phyloP scores from a whole-genome alignment of 192 early-diverging fungal genomes.

The Jimgerdemannia flammicorona region DNA sequence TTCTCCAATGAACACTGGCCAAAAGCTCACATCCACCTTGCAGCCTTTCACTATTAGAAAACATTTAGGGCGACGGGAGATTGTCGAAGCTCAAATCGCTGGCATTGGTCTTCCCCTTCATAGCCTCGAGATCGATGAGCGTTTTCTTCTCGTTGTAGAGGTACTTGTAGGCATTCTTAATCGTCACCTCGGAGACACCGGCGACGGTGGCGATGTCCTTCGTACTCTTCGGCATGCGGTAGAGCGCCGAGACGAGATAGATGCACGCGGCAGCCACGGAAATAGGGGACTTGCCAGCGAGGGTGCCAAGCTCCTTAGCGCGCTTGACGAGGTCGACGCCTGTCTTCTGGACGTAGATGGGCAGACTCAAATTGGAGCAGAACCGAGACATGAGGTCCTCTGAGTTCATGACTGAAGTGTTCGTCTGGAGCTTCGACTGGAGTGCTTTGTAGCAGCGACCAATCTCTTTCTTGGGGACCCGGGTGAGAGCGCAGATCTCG shows the following conservation, averaged over 20 bases:
- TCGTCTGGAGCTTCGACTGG: slow-evolving; percentile 52
- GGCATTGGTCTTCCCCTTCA: slow-evolving; percentile 33
- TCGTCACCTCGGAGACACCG: slow-evolving; percentile 91
- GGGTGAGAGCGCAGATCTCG: slow-evolving; percentile 86
- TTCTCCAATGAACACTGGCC: no score
- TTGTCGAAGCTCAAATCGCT: slow-evolving; percentile 33
- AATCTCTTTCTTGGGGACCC: slow-evolving; percentile 93
- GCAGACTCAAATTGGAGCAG: slow-evolving; percentile 70
- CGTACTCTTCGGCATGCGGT: slow-evolving; percentile 60
- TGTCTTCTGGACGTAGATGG: slow-evolving; percentile 61
- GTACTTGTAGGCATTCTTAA: slow-evolving; percentile 80
- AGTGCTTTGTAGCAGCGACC: slow-evolving; percentile 77
- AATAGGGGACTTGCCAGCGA: slow-evolving; percentile 90
- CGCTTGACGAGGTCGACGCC: slow-evolving; percentile 66
- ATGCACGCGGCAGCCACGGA: slow-evolving; percentile 91
- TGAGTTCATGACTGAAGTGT: slow-evolving; percentile 60
- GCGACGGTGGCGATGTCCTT: slow-evolving; percentile 79
- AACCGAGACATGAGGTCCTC: slow-evolving; percentile 80
- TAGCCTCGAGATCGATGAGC: slow-evolving; percentile 43
- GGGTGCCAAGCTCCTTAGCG: slow-evolving; percentile 74
- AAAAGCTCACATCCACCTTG: no score
- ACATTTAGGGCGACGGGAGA: slow-evolving; percentile 31
- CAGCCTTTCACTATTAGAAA: neutral
- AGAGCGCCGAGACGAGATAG: slow-evolving; percentile 79
- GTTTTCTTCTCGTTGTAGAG: slow-evolving; percentile 55